Base-by-base conservation (phyloP, 2,329 filamentous ascomycete species). In the Colletotrichum noveboracense region DNA sequence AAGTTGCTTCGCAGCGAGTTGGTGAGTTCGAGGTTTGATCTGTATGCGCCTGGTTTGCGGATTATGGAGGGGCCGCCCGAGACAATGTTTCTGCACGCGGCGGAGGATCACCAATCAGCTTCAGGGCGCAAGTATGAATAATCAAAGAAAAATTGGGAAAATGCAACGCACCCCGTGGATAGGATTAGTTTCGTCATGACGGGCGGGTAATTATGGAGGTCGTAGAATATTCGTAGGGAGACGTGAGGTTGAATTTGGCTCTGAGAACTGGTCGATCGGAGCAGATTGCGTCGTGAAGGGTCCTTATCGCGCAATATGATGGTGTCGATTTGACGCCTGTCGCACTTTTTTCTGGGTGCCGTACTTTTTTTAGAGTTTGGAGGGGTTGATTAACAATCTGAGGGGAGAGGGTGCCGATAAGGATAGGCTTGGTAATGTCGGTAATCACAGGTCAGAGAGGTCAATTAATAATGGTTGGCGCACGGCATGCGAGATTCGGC, bases 1-100 rank as follows among this genome's bases (percentile, higher is more conserved):
- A 98, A 95, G 85, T 96, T 98, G 82, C 93, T 92, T 80, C 95
- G 94, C 21, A 99, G 91, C 5, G 96, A 95, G 81, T 95, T 96
- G 78, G 96, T 94, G 80, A 99, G 91, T 85, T 99, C 97, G 80
- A 96, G 93, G 83, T 98, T 98, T 70, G 96, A 98, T 83, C 96
- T 95, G 82, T 93, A 93, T 78, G 92, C 91, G 76, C 93, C 90
- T 18, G 93, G 92, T 81, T 94, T 95, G 77, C 95, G 93, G 84
- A 98, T 94, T 77, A 98, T 93, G 65, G 95, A 95, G 73, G 94
- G 94, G 73, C 95, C 94, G 78, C 92, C 93, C 80, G 93, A 93
- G 90, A 98, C 95, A 83, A 98, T 94, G 88, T 98, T 98, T 82
- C 90, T 92, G 80, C 62, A 74, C 26, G 61, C 34, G 28, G 34